Evolutionary conservation across 1,139 yeast genomes (phyloP), one percentile per base, ranked within the genome.

Genomic region (Pichia sp.): DNA sequence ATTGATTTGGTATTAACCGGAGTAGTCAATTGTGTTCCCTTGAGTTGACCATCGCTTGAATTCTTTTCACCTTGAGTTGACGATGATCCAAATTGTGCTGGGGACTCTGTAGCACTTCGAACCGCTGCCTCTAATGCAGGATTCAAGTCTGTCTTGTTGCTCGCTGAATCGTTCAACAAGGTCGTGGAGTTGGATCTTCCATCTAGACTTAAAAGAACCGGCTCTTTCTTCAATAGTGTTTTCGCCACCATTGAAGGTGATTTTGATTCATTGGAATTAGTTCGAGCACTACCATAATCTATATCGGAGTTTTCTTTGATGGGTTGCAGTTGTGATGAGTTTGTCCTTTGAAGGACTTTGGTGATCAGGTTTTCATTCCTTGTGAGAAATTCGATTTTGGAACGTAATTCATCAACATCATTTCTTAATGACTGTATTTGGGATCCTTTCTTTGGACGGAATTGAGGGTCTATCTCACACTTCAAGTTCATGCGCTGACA

Each of bases 381-480:
- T 42, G 89, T 84, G 36, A 89, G 70, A 71, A 82, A 78, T 64
- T 87, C 93, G 55, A 90, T 85, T 71, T 89, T 89, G 40, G 87
- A 78, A 61, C 87, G 82, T 61, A 90, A 73, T 60, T 87, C 92
- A 63, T 86, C 92, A 16, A 90, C 90, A 63, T 92, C 97, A 64
- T 87, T 88, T 63, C 90, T 80, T 63, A 90, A 74, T 50, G 86
- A 79, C 65, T 90, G 96, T 45, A 90, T 85, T 70, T 90, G 97
- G 2, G 93, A 86, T 0, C 97, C 97, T 69, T 90, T 90, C 64
- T 88, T 86, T 3, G 97, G 97, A 65, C 92, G 79, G 70, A 90
- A 92, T 63, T 85, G 85, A 0, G 97, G 97, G 67, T 92, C 97
- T 40, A 92, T 88, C 63, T 87, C 92, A 73, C 98, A 92, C 57